Percentiles rank a stretch among this genome's conserved stretches.
These are phyloP conservation scores for Sporothrix dimorphospora DNA, from an alignment of 2,329 filamentous ascomycete species.

Conservation along the genomic window DNA sequence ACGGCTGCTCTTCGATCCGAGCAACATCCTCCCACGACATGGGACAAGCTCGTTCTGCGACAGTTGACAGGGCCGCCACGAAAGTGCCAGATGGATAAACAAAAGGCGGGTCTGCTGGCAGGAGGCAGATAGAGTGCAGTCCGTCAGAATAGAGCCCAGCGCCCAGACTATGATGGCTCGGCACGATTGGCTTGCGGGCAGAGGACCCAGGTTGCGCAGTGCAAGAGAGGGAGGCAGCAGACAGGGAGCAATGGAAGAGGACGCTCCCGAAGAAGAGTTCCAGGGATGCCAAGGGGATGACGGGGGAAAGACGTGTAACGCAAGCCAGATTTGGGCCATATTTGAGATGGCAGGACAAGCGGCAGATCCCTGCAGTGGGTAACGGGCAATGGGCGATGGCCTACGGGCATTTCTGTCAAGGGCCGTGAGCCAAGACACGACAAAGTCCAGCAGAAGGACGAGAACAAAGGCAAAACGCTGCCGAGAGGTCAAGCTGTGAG, in stretches of 20 bases:
- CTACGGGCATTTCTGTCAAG: not conserved
- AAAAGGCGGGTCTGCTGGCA: conserved; percentile 10
- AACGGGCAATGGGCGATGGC: not conserved
- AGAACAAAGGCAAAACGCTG: not conserved
- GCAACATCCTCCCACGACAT: conserved; percentile 5
- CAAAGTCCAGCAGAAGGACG: not conserved
- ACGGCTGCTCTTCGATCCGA: conserved; percentile 23
- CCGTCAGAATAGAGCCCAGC: not conserved
- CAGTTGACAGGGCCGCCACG: not conserved
- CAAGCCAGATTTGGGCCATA: not conserved
- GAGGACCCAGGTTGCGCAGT: not conserved
- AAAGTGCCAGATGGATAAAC: conserved; percentile 9
- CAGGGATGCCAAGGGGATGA: conserved; percentile 1
- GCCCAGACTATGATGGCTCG: not conserved
- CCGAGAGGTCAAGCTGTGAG: not conserved
- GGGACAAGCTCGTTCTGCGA: conserved; percentile 16
- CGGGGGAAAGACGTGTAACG: not conserved
- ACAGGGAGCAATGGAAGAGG: conserved; percentile 11
- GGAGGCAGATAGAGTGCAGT: not conserved
- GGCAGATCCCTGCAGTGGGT: not conserved
- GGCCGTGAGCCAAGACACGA: not conserved
- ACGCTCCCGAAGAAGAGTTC: conserved; percentile 20
- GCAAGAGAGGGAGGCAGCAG: not conserved
- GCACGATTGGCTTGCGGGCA: conserved; percentile 1
- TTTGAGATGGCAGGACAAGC: conserved; percentile 16